Evolutionary conservation across 2,329 filamentous ascomycete species (phyloP), one percentile per base, ranked within the genome.

Genomic region (Davidsoniella eucalypti): DNA sequence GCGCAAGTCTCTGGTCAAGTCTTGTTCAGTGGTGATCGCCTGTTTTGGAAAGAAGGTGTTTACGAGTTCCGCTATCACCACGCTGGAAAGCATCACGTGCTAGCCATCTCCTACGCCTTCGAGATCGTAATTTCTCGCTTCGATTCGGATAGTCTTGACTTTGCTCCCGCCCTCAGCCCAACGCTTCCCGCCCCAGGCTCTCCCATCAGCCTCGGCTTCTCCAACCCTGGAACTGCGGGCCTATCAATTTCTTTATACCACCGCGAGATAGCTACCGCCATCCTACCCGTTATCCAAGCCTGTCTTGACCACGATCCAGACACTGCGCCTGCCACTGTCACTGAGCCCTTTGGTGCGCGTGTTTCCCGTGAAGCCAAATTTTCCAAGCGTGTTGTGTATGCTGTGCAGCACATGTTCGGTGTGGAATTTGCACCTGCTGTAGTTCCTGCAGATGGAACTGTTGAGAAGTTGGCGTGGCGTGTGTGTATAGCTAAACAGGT

Each of bases 11-110:
- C 76, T 10, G 92, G 92, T 41, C 87, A 94, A 62, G 81, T 96
- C 60, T 65, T 86, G 10, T 96, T 98, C 61, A 72, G 80, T 8
- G 88, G 92, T 44, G 88, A 96, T 67, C 94, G 94, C 66, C 74
- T 95, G 2, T 98, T 87, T 82, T 98, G 92, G 92, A 94, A 84
- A 0, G 84, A 90, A 54, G 92, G 92, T 50, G 84, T 93, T 2
- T 98, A 94, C 60, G 92, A 98, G 61, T 93, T 98, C 69, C 80
- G 92, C 39, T 95, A 95, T 66, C 92, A 98, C 65, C 92, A 98
- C 65, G 82, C 86, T 57, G 87, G 87, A 51, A 84, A 83, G 59
- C 87, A 98, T 66, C 86, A 84, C 57, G 88, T 94, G 60, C 92
- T 98, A 84, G 79, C 87, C 16, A 84, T 96, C 54, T 95, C 88